phyloP scores from a whole-genome alignment of 352 stramenopile genomes.

The Lagenidium sp. region DNA sequence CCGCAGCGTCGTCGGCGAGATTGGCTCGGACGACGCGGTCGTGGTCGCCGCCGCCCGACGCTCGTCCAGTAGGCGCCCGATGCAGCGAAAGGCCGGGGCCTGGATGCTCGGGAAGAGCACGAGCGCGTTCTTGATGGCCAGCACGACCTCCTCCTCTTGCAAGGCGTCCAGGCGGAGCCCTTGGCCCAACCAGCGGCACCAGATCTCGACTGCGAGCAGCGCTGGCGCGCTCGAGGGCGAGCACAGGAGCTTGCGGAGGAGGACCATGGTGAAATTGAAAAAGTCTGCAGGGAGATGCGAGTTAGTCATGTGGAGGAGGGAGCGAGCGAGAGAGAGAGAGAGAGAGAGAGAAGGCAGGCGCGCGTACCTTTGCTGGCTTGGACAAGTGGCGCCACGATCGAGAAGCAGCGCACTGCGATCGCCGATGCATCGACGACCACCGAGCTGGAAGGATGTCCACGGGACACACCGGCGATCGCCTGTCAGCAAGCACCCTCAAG shows the following conservation, averaged over 20 bases:
- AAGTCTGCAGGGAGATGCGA: conserved; percentile 33
- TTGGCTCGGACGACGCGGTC: too few species aligned
- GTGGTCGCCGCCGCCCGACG: too few species aligned
- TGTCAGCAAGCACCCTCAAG: too few species aligned
- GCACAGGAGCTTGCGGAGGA: conserved; percentile 68
- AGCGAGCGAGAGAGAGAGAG: too few species aligned
- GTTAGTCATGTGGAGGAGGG: too few species aligned
- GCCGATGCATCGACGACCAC: background rate
- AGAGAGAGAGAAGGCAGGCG: too few species aligned
- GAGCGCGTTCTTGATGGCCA: conserved; percentile 12
- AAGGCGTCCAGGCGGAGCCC: conserved; percentile 31
- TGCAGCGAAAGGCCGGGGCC: too few species aligned
- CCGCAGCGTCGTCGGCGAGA: too few species aligned
- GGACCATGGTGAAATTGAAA: conserved; percentile 77
- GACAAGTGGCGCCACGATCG: conserved; percentile 2
- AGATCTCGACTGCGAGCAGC: conserved; percentile 55
- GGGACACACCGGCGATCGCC: background rate
- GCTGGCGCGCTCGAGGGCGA: conserved; percentile 30
- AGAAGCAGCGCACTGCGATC: background rate
- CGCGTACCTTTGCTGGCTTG: conserved; percentile 5
- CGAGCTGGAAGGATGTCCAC: background rate
- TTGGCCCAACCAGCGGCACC: conserved; percentile 55
- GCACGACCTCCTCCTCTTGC: conserved; percentile 42
- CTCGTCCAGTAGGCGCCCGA: too few species aligned
- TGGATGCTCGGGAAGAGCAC: too few species aligned